Evolutionary conservation across 768 basidiomycete genomes (phyloP), one percentile per base, ranked within the genome.

Genomic region (Auricularia auricula-judae): DNA sequence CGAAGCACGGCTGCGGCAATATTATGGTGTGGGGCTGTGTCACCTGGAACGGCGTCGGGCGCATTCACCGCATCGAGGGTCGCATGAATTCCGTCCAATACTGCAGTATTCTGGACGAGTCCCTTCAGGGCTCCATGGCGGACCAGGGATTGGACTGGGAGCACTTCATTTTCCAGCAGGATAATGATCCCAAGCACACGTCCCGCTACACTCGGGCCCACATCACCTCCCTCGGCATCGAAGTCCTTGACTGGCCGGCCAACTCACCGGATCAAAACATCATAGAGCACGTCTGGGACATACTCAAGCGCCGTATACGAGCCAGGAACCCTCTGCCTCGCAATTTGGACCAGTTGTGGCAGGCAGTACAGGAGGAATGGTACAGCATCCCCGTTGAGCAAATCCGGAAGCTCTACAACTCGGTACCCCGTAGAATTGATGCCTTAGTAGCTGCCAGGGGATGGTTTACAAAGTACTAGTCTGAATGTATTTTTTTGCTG

Each of bases 1-100:
- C 76, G 33, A 78, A 78, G 66, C 74, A 74, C 66, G 74, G 77
- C 21, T 72, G 75, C 23, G 74, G 76, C 51, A 70, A 67, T 62
- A 65, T 78, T 2, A 75, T 70, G 67, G 73, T 78, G 2, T 78
- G 76, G 77, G 76, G 74, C 5, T 71, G 72, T 62, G 69, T 79
- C 59, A 75, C 67, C 0, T 36, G 70, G 4, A 2, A 68, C 1
- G 74, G 76, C 14, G 62, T 71, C 4, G 75, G 76, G 1, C 53
- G 65, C 2, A 67, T 77, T 63, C 65, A 67, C 16, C 66, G 68
- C 51, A 73, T 79, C 63, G 68, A 74, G 21, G 76, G 77, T 14
- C 74, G 66, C 61, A 70, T 78, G 67, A 69, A 74, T 60, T 63
- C 51, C 3, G 47, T 35, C 12, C 62, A 69, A 44, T 77, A 75